Conservation (phyloP, 257 asterid genomes). For the Cinchona pubescens region DNA sequence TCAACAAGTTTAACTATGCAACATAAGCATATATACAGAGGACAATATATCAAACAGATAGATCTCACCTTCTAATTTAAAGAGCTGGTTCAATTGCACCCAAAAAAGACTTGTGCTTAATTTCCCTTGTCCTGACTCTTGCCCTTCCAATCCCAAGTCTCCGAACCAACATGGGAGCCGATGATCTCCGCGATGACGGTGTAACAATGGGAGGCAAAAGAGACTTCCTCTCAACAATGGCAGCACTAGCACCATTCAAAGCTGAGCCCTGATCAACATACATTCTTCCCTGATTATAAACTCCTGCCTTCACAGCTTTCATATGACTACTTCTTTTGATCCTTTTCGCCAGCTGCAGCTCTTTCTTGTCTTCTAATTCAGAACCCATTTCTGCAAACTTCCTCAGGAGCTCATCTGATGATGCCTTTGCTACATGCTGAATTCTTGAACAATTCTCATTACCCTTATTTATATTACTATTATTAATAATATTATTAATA, state of each 20-base stretch:
- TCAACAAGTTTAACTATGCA: no score
- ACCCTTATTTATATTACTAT: constrained; percentile 8
- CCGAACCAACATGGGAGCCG: constrained; percentile 36
- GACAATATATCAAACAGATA: neutral
- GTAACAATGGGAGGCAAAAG: constrained; percentile 50
- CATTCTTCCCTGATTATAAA: constrained; percentile 5
- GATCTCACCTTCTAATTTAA: constrained; percentile 63
- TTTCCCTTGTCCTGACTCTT: constrained; percentile 40
- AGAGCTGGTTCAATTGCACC: constrained; percentile 51
- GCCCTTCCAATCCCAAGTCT: constrained; percentile 51
- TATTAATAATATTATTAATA: constrained; percentile 15
- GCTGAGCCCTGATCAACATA: constrained; percentile 25
- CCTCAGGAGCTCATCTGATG: constrained; percentile 60
- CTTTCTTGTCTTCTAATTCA: constrained; percentile 36
- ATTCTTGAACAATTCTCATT: constrained; percentile 32
- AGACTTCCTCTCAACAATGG: constrained; percentile 46
- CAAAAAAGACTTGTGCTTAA: constrained; percentile 56
- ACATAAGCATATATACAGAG: no score
- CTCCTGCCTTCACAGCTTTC: neutral
- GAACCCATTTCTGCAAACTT: constrained; percentile 75
- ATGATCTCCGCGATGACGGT: constrained; percentile 32
- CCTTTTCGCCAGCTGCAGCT: constrained; percentile 50
- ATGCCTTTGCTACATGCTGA: constrained; percentile 72
- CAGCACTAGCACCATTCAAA: constrained; percentile 11
- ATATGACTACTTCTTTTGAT: constrained; percentile 20